phyloP scores from a whole-genome alignment of 2,329 filamentous ascomycete genomes.

The Colletotrichum sidae region DNA sequence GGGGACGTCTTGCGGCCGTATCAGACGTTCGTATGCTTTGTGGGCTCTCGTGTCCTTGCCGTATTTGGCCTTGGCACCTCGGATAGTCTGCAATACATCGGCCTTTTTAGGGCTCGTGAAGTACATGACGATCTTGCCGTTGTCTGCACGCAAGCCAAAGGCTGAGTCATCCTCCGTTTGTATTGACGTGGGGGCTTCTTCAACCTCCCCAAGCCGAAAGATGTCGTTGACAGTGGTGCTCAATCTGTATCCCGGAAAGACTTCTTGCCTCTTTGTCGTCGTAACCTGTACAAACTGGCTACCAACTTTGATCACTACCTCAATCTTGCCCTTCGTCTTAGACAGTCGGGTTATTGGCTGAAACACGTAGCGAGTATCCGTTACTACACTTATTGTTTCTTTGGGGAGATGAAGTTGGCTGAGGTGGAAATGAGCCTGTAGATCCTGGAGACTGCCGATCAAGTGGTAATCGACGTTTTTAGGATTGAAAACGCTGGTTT shows the following conservation, averaged over 20 bases:
- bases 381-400: constrained; percentile 76
- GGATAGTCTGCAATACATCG: constrained; percentile 73
- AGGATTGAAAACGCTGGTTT: constrained; percentile 73
- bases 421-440: constrained; percentile 75
- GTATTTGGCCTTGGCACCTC: constrained; percentile 71
- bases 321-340: constrained; percentile 77
- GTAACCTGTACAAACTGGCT: constrained; percentile 78
- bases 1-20: constrained; percentile 77
- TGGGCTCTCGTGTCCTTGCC: constrained; percentile 71
- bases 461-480: constrained; percentile 75
- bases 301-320: constrained; percentile 76
- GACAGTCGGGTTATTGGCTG: constrained; percentile 74
- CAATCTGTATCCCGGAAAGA: constrained; percentile 71
- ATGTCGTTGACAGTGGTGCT: constrained; percentile 77
- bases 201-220: constrained; percentile 74
- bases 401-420: constrained; percentile 75
- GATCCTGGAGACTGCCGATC: constrained; percentile 72
- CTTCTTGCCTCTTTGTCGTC: constrained; percentile 75
- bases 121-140: constrained; percentile 78
- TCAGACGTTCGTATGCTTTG: constrained; percentile 73
- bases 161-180: constrained; percentile 74
- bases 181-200: constrained; percentile 74
- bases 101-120: constrained; percentile 74
- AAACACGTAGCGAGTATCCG: constrained; percentile 74
- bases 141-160: constrained; percentile 75